A percentile compares a stretch with the other conserved stretches of the same genome.
phyloP scores from a whole-genome alignment of 306 rosid species.

The Medicago ruthenica region DNA sequence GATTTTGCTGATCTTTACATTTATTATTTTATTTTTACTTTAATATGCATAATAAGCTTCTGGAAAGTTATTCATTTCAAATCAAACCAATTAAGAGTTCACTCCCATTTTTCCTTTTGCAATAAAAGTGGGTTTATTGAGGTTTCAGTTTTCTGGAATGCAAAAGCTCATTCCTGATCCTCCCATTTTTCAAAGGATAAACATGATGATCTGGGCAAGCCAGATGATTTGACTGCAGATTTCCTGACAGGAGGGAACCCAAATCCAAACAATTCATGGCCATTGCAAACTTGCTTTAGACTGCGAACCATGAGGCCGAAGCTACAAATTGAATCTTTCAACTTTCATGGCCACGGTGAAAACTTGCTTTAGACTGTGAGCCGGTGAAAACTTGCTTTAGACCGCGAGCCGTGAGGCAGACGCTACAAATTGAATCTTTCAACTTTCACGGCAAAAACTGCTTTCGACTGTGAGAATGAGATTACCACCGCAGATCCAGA shows the following conservation, averaged over 20 bases:
- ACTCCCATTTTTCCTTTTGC: neutral
- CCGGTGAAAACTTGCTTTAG: no score
- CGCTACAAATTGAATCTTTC: no score
- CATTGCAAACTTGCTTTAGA: no score
- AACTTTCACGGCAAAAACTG: no score
- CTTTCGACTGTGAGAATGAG: no score
- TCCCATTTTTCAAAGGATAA: neutral
- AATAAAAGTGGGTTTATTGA: neutral
- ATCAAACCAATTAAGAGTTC: slow-evolving; percentile 2
- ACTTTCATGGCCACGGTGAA: no score
- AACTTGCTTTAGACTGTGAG: no score
- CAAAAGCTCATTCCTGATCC: neutral
- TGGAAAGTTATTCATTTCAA: slow-evolving; percentile 1
- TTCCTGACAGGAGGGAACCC: no score
- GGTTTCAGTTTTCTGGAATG: neutral
- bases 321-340: no score
- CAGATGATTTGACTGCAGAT: neutral
- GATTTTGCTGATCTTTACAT: neutral
- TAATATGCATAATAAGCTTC: neutral
- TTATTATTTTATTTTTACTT: neutral
- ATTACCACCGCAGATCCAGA: neutral
- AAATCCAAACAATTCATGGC: no score
- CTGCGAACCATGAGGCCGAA: no score
- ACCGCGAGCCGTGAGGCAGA: no score
- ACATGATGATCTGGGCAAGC: neutral